Evolutionary conservation across 352 stramenopile genomes (phyloP).

Genomic region (Globisporangium mamillatum): DNA sequence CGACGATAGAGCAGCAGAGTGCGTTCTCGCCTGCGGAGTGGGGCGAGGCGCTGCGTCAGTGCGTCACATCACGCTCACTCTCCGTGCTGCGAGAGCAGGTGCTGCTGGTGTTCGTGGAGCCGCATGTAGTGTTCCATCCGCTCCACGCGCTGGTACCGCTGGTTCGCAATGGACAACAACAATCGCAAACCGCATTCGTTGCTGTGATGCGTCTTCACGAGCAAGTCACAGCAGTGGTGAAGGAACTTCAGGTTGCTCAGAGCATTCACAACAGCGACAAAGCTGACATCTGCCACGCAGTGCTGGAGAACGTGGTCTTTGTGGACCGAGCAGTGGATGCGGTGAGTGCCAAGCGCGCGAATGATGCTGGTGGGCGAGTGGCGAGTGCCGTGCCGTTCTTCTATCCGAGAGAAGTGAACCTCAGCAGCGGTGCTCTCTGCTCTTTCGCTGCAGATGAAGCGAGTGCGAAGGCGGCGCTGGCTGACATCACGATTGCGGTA

Average conservation of each 20-base stretch:
- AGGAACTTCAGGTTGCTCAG: not conserved
- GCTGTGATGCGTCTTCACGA: constrained; percentile 14
- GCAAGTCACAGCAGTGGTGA: constrained; percentile 4
- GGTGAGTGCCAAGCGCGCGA: constrained; percentile 1
- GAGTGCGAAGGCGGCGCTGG: constrained; percentile 10
- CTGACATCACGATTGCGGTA: constrained; percentile 8
- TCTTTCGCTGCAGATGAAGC: constrained; percentile 5
- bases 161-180: not conserved
- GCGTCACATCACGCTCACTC: not conserved
- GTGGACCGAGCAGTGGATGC: not conserved
- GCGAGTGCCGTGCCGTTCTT: constrained; percentile 13
- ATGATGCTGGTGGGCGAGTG: not conserved
- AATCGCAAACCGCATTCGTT: not conserved
- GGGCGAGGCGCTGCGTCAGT: constrained; percentile 6
- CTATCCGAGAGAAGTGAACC: constrained; percentile 3
- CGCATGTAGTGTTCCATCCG: constrained; percentile 15
- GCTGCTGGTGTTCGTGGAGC: constrained; percentile 17
- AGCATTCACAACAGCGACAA: not conserved
- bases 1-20: not conserved
- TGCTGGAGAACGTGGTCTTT: constrained; percentile 19
- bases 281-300: not conserved
- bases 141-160: constrained; percentile 15
- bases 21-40: constrained; percentile 5
- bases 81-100: constrained; percentile 6
- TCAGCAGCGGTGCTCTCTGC: constrained; percentile 8